phyloP scores from a whole-genome alignment of 208 protist genomes.

The Ichthyophonus hoferi region DNA sequence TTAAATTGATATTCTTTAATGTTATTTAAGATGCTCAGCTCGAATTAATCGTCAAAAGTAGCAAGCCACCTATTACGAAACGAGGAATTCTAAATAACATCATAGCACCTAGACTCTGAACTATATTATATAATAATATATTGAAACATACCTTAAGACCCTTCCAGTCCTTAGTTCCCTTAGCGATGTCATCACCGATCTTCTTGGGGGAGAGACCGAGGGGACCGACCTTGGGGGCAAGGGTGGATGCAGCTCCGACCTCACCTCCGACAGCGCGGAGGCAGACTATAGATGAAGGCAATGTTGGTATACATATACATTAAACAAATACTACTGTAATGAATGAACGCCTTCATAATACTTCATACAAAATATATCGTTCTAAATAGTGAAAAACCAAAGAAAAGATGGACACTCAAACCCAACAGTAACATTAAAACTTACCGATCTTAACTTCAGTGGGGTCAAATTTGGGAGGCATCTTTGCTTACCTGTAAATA shows the following conservation, averaged over 20 bases:
- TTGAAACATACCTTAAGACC: constrained; percentile 65
- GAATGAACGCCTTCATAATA: neutral
- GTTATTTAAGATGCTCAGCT: neutral
- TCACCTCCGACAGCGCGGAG: constrained; percentile 95
- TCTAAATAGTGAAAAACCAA: neutral
- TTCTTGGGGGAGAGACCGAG: constrained; percentile 99
- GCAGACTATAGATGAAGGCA: constrained; percentile 73
- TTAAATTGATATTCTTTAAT: too few relatives aligned
- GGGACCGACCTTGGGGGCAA: constrained; percentile 98
- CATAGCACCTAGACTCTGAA: neutral
- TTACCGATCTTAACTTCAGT: constrained; percentile 77
- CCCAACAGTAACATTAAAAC: neutral
- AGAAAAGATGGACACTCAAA: neutral
- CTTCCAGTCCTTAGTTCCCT: constrained; percentile 97
- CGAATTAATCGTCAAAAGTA: neutral
- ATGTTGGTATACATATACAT: neutral
- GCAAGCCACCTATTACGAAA: neutral
- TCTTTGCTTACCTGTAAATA: too few relatives aligned
- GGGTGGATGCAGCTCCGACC: constrained; percentile 86
- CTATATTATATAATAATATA: too few relatives aligned
- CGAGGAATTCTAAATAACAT: neutral
- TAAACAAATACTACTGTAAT: neutral
- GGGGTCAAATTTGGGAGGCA: constrained; percentile 97
- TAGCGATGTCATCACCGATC: constrained; percentile 98
- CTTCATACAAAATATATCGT: neutral